Conservation (phyloP, 148 eudicot genomes). For the Spergularia marina region DNA sequence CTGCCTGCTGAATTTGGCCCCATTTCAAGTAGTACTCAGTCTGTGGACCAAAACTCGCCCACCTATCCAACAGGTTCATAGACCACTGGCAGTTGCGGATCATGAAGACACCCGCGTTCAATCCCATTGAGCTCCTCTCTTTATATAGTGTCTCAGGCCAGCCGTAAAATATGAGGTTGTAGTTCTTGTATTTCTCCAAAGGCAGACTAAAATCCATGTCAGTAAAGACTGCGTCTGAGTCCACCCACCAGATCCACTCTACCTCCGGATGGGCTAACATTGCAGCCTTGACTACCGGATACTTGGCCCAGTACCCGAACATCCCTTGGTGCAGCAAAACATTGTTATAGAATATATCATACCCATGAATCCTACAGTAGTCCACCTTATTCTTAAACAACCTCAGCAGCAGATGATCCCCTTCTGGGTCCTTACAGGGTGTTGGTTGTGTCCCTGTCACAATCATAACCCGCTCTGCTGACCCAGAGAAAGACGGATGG, state of each 20-base stretch:
- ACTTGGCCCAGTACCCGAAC: conserved; percentile 74
- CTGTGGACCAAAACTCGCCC: conserved; percentile 78
- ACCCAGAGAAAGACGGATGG: conserved; percentile 5
- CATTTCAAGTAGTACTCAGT: conserved; percentile 52
- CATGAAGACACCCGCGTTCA: conserved; percentile 75
- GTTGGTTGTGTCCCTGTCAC: conserved; percentile 13
- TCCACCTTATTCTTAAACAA: conserved; percentile 83
- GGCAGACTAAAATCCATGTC: conserved; percentile 84
- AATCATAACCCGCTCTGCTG: background rate
- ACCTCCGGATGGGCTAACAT: conserved; percentile 90
- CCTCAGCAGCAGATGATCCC: conserved; percentile 59
- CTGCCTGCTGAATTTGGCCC: conserved; percentile 45
- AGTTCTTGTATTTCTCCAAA: conserved; percentile 45
- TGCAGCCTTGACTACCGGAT: conserved; percentile 63
- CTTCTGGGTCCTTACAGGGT: conserved; percentile 36
- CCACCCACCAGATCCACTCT: conserved; percentile 96
- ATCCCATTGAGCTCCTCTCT: conserved; percentile 53
- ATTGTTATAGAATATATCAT: conserved; percentile 71
- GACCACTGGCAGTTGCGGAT: conserved; percentile 88
- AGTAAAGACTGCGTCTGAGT: conserved; percentile 79
- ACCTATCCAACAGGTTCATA: conserved; percentile 58
- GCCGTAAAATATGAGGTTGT: conserved; percentile 67
- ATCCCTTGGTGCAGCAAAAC: conserved; percentile 58
- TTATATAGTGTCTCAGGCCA: conserved; percentile 44
- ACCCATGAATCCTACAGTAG: conserved; percentile 70